Conservation (phyloP, 2,329 filamentous ascomycete species). For the Monosporascus sp. region DNA sequence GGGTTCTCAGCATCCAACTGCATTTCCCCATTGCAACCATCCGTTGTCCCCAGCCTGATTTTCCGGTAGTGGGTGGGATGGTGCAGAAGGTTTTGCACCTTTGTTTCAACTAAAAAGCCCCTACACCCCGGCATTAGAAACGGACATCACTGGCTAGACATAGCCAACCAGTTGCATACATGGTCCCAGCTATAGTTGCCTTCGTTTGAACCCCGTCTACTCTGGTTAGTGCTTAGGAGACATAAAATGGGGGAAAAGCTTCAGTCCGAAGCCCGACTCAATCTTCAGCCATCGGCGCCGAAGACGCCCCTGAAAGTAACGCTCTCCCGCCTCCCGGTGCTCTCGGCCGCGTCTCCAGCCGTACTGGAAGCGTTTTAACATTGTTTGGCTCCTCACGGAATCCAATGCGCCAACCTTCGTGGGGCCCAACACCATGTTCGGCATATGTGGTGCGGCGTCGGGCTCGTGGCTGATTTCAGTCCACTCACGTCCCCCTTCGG, state of each 20-base stretch:
- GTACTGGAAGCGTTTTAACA: background rate
- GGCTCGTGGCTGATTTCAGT: background rate
- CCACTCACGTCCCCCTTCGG: background rate
- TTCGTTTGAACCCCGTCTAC: background rate
- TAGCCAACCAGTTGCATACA: background rate
- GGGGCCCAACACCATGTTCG: slow-evolving; percentile 1
- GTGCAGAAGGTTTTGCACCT: no score
- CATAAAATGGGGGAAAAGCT: background rate
- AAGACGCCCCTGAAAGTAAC: background rate
- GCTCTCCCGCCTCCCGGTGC: background rate
- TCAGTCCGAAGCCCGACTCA: background rate
- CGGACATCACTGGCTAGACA: no score
- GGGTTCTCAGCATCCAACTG: background rate
- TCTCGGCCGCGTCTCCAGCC: background rate
- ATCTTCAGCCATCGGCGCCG: background rate
- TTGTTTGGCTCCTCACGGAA: slow-evolving; percentile 1
- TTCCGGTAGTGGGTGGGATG: no score
- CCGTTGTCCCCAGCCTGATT: background rate
- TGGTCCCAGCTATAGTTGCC: background rate
- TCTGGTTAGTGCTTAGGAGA: background rate
- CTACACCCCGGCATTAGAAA: no score
- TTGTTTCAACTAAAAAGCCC: no score
- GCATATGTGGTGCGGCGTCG: slow-evolving; percentile 1
- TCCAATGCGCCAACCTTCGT: background rate
- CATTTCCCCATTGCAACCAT: background rate